These are phyloP conservation scores for Penicillium rolfsii DNA, from an alignment of 2,329 filamentous ascomycete species.

Conservation along the genomic window DNA sequence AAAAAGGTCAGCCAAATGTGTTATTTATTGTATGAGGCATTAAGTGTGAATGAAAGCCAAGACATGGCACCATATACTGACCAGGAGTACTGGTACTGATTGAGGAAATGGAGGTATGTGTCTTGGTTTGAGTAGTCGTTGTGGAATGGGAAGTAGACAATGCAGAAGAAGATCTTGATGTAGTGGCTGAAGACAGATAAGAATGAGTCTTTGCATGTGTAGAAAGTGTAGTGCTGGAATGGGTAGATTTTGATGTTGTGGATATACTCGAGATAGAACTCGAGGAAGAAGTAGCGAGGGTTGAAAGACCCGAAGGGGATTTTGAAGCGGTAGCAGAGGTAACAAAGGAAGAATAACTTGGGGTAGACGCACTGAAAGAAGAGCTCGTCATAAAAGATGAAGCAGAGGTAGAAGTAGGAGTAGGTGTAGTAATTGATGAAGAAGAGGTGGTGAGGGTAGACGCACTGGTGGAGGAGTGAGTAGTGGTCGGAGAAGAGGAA, in stretches of 20 bases:
- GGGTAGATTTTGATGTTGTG: slow-evolving; percentile 13
- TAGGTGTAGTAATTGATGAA: slow-evolving; percentile 22
- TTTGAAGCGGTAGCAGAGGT: slow-evolving; percentile 5
- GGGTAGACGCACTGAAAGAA: slow-evolving; percentile 24
- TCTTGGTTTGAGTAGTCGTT: neutral
- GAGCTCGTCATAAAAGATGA: slow-evolving; percentile 27
- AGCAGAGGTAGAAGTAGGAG: slow-evolving; percentile 28
- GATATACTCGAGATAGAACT: slow-evolving; percentile 13
- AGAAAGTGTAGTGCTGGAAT: slow-evolving; percentile 9
- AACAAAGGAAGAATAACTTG: slow-evolving; percentile 16
- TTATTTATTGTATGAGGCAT: neutral
- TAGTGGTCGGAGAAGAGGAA: slow-evolving; percentile 23
- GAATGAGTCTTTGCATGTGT: slow-evolving; percentile 10
- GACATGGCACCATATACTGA: slow-evolving; percentile 31
- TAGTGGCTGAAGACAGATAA: slow-evolving; percentile 13
- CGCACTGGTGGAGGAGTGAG: slow-evolving; percentile 16
- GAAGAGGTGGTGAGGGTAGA: slow-evolving; percentile 2
- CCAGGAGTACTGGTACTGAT: slow-evolving; percentile 28
- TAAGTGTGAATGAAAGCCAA: slow-evolving; percentile 17
- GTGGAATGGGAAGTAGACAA: neutral
- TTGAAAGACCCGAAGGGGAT: neutral
- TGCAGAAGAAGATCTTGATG: slow-evolving; percentile 1
- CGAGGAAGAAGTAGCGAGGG: neutral
- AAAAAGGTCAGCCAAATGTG: slow-evolving; percentile 10
- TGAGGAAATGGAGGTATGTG: slow-evolving; percentile 17